A percentile compares a stretch with the other conserved stretches of the same genome.
Evolutionary conservation across 129 eudicot species (phyloP).

Genomic region (Flaveria brownii): DNA sequence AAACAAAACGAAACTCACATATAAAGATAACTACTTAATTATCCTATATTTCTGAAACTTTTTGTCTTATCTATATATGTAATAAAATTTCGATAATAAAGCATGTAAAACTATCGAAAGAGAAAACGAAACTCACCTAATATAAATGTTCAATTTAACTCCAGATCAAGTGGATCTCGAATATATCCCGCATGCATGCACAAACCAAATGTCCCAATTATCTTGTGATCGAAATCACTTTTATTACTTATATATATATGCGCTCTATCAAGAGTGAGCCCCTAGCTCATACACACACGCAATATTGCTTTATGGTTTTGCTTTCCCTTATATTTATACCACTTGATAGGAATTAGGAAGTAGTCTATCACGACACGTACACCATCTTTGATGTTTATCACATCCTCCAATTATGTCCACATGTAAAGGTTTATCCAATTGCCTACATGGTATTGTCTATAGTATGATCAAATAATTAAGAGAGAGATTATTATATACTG

Average conservation of each 20-base stretch:
- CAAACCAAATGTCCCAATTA: not conserved
- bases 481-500: too few species aligned
- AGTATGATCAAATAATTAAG: too few species aligned
- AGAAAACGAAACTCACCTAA: not conserved
- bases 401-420: not conserved
- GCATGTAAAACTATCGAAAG: not conserved
- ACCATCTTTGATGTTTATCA: not conserved
- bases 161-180: not conserved
- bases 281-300: not conserved
- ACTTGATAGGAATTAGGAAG: not conserved
- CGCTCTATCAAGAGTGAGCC: not conserved
- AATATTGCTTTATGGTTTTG: not conserved
- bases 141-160: not conserved
- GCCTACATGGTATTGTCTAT: not conserved
- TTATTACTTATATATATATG: too few species aligned
- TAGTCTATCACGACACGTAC: too few species aligned
- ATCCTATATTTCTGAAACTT: too few species aligned
- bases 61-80: too few species aligned
- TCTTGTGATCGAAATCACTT: too few species aligned
- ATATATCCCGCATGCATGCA: not conserved
- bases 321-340: not conserved
- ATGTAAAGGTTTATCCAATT: slow-evolving; percentile 6
- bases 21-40: too few species aligned
- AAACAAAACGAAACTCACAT: not conserved
- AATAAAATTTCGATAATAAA: too few species aligned